A percentile compares a stretch with the other conserved stretches of the same genome.
Evolutionary conservation across 257 asterid genomes (phyloP).

Genomic region (Asclepias syriaca): DNA sequence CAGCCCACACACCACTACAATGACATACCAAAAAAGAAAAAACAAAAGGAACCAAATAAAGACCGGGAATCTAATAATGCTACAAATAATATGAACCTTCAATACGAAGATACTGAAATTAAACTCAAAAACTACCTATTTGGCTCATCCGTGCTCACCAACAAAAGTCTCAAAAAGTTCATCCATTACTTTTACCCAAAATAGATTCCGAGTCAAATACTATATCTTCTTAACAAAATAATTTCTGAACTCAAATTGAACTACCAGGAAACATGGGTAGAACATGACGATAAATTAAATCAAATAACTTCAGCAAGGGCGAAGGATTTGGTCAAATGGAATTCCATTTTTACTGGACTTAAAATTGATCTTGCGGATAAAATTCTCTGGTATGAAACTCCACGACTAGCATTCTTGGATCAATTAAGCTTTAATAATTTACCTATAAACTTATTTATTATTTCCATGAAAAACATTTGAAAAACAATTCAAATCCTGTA

Average conservation of each 20-base stretch:
- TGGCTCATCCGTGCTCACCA: slow-evolving; percentile 1
- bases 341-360: slow-evolving; percentile 1
- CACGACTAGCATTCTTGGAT: background rate
- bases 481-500: background rate
- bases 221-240: background rate
- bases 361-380: background rate
- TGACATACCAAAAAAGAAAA: background rate
- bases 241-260: background rate
- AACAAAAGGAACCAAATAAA: background rate
- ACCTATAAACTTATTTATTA: background rate
- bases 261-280: background rate
- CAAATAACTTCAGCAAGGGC: background rate
- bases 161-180: background rate
- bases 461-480: background rate
- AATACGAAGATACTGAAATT: background rate
- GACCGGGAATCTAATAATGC: background rate
- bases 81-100: background rate
- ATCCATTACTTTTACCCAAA: background rate
- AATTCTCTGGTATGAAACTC: background rate
- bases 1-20: background rate
- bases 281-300: background rate
- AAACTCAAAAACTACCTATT: background rate
- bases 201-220: background rate
- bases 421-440: background rate
- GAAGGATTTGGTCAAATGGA: background rate